Base-by-base conservation (phyloP, 108 stramenopile species). In the Pseudonitzschia multiseries region DNA sequence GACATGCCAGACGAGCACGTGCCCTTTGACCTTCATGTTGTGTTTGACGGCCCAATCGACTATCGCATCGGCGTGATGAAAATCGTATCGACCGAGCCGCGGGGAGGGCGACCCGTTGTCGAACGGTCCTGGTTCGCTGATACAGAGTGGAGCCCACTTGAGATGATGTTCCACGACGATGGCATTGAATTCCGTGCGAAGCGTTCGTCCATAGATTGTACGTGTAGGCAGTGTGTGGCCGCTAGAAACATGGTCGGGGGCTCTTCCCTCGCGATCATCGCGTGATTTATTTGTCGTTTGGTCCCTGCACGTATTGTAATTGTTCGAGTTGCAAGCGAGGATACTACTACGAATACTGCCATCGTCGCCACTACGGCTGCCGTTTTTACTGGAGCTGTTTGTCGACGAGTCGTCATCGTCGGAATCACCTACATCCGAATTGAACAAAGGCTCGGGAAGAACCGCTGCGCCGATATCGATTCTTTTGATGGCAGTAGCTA, bases 131-230 rank as follows among this genome's bases (percentile, higher is more conserved):
- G 91, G 93, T 54, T 86, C 77, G 20, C 79, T 40, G 13, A 76
- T 66, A 66, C 85, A 86, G 5, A 94, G 67, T 2, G 93, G 93
- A 2, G 81, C 78, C 96, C 96, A 96, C 74, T 96, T 96, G 33
- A 93, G 76, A 68, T 96, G 91, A 74, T 96, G 93, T 72, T 96
- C 96, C 27, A 96, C 77, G 18, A 96, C 96, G 12, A 96, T 69
- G 57, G 92, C 87, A 74, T 93, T 96, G 86, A 96, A 96, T 84
- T 96, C 96, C 13, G 79, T 70, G 10, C 65, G 44, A 50, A 93
- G 57, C 8, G 74, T 76, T n/a, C 76, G 75, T 8, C 88, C 81
- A 69, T 93, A 93, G 2, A 65, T n/a, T n/a, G n/a, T n/a, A n/a
- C n/a, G 76, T 0, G 87, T 83, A 13, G 56, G 78, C 22, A 29